Evolutionary conservation across 2,329 filamentous ascomycete genomes (phyloP).

Genomic region (Teratosphaeria destructans): DNA sequence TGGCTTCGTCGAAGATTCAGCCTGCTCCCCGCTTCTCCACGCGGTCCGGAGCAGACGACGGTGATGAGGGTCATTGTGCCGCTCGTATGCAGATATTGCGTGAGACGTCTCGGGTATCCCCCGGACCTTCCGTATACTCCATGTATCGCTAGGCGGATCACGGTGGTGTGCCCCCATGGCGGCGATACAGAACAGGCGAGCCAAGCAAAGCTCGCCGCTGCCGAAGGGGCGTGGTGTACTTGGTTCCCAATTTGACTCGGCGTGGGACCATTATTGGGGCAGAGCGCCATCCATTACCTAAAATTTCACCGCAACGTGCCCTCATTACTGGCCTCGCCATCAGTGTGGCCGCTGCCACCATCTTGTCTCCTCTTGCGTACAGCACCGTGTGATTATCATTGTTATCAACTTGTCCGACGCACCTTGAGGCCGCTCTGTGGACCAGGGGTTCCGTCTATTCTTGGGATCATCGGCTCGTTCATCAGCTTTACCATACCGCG

Average conservation of each 20-base stretch:
- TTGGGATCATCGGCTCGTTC: not conserved
- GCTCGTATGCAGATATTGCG: not conserved
- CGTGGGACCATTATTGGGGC: not conserved
- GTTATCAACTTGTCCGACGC: not conserved
- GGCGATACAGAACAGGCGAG: not conserved
- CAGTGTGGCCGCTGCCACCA: not conserved
- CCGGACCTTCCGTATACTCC: not conserved
- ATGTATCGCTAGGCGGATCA: not conserved
- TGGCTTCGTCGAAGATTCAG: not conserved
- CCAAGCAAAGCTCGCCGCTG: not conserved
- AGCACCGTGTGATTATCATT: not conserved
- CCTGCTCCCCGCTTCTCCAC: not conserved
- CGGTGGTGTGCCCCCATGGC: not conserved
- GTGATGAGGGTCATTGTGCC: not conserved
- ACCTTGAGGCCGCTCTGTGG: not conserved
- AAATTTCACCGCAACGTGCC: not conserved
- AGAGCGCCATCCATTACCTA: not conserved
- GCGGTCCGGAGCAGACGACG: not conserved
- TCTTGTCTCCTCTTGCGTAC: not conserved
- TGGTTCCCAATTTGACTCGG: not conserved
- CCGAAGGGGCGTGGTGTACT: not conserved
- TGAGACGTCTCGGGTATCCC: not conserved
- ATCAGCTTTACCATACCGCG: not conserved
- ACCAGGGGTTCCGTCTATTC: not conserved
- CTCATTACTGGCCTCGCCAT: not conserved